Evolutionary conservation across 2,329 filamentous ascomycete genomes (phyloP), one percentile per base, ranked within the genome.

Genomic region (Phaeosphaeriaceae sp.): DNA sequence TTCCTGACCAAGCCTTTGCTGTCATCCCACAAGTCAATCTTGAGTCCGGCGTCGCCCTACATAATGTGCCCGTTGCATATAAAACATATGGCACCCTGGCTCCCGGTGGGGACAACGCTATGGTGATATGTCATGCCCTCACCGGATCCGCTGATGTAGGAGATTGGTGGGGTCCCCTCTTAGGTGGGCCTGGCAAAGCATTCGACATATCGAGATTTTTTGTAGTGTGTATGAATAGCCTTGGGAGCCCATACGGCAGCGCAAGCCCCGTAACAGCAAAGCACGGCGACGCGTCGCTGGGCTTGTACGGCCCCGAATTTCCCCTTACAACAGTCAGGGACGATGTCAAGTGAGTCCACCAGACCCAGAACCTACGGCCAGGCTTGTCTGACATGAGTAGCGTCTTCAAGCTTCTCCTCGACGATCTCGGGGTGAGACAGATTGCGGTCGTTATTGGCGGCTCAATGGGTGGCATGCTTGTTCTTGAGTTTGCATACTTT

Each of bases 321-420:
- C 94, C 94, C 38, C 77, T 99, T 56, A 97, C 94, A 1, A 97
- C 94, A 0, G 90, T 99, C 56, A 83, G 93, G 59, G 94, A 99
- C 71, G 94, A 99, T 77, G 93, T 97, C 44, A 92, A 89, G 89
- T 94, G 77, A 77, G 88, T 73, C 17, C 12, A 29, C 13, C 12
- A 15, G 23, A 11, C 35, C 34, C 12, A 33, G 8, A 15, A 12
- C 15, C 34, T n/a, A 6, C 33, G 3, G 32, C 23, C 33, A 39
- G 23, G 50, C 36, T n/a, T 34, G 13, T 34, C 54, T 62, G 34
- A 61, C 52, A 47, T 29, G 41, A 17, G 12, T 45, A 90, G 87
- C 58, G 80, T 94, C 39, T 92, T 94, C 77, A 91, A 87, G 71
- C 75, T 93, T 28, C 76, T 95, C 6, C 79, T 95, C 7, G 89